Base-by-base conservation (phyloP, 768 basidiomycete species). In the Leccinum fibrillosum region DNA sequence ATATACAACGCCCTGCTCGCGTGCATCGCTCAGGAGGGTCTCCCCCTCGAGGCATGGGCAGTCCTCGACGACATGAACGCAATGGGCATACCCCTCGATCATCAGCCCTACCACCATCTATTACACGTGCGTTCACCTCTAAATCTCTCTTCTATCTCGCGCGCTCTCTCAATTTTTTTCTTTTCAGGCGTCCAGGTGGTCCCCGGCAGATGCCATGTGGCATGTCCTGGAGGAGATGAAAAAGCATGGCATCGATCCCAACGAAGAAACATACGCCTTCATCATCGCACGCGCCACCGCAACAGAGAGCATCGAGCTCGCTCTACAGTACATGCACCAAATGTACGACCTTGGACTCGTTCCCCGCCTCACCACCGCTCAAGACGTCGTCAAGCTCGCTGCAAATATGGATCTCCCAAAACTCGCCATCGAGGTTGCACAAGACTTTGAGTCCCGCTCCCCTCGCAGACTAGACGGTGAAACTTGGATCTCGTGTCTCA, bases 371-470 rank as follows among this genome's bases (percentile, higher is more conserved):
- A 67, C 71, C 9, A 77, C 82, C 4, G 78, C 80, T 0, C 80
- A 85, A 59, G 73, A 69, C 10, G 70, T 90, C 47, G 78, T 92
- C 51, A 65, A 68, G 9, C 67, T 84, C 26, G 84, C 85, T 3
- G 81, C 88, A 5, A 67, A 78, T 0, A 70, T 76, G 50, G 82
- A 83, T 21, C 75, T 80, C 56, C 79, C 90, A 1, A 80, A 84
- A 52, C 77, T 94, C 25, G 91, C 91, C 3, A 70, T 92, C 49
- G 91, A 93, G 54, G 67, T 94, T 13, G 85, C 86, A 0, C 71
- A 76, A 3, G 74, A 79, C 59, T 90, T 82, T 53, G 91, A 94
- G 64, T 64, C 71, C 39, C 66, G 75, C 5, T 80, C 84, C 4
- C 72, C 80, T 28, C 80, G 86, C 35, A 78, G 76, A 61, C 65